Evolutionary conservation across 331 rosid genomes (phyloP).

Genomic region (Pyracantha coccinea): DNA sequence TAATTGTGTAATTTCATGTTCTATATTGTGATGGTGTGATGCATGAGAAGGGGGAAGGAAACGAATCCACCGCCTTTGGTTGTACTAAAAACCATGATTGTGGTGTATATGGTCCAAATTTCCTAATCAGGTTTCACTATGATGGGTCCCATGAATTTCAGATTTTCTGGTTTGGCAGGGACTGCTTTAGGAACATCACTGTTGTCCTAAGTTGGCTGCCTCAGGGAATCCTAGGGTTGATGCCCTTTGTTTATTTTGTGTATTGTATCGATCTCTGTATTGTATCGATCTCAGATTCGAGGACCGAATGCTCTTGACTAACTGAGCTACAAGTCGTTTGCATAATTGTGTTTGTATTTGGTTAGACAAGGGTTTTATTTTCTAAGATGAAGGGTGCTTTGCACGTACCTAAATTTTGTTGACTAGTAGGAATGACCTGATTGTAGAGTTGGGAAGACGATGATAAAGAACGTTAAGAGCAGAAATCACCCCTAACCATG

Average conservation of each 20-base stretch:
- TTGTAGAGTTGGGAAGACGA: background rate
- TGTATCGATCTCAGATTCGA: background rate
- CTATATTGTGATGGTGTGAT: background rate
- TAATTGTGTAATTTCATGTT: background rate
- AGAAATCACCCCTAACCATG: background rate
- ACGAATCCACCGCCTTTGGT: background rate
- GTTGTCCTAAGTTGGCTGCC: constrained; percentile 4
- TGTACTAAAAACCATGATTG: constrained; percentile 17
- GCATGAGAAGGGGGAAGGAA: background rate
- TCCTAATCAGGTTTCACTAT: constrained; percentile 26
- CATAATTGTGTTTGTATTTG: background rate
- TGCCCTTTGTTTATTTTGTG: background rate
- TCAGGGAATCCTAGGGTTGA: constrained; percentile 44
- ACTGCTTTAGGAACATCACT: constrained; percentile 6
- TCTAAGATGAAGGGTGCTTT: background rate
- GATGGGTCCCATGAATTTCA: constrained; percentile 21
- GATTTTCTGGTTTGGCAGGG: constrained; percentile 2
- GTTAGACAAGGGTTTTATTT: background rate
- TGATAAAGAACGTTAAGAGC: background rate
- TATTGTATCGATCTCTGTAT: background rate
- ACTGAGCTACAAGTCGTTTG: background rate
- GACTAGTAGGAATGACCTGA: background rate
- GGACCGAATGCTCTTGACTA: background rate
- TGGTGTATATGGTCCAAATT: constrained; percentile 11
- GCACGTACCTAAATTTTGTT: background rate